Percentiles rank a stretch among this genome's conserved stretches.
Evolutionary conservation across 768 basidiomycete genomes (phyloP).

Genomic region (Lactarius hengduanensis): DNA sequence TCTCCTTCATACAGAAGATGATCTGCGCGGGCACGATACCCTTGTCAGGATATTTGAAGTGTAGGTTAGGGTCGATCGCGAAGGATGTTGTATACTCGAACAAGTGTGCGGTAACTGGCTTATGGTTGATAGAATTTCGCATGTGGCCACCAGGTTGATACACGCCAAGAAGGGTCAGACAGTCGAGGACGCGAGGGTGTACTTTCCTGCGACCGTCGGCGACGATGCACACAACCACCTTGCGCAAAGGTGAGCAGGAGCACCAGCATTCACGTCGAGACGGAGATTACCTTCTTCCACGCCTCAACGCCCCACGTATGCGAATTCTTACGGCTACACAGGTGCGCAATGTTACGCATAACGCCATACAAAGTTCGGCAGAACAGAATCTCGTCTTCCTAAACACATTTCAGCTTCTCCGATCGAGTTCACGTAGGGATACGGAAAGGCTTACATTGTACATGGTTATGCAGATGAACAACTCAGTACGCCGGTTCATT

Average conservation of each 20-base stretch:
- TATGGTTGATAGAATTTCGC: conserved; percentile 66
- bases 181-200: conserved; percentile 83
- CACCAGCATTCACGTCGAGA: neutral
- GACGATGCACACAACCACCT: conserved; percentile 92
- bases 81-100: conserved; percentile 90
- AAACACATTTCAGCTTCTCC: conserved; percentile 17
- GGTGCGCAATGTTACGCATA: conserved; percentile 81
- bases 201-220: conserved; percentile 83
- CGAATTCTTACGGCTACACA: conserved; percentile 82
- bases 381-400: conserved; percentile 91
- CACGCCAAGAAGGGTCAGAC: conserved; percentile 88
- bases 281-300: conserved; percentile 79
- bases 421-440: conserved; percentile 3
- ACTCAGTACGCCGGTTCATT: conserved; percentile 74
- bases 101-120: conserved; percentile 68
- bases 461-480: conserved; percentile 96
- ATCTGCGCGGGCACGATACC: conserved; percentile 95
- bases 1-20: conserved; percentile 88
- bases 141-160: conserved; percentile 73
- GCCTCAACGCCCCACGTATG: conserved; percentile 95
- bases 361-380: conserved; percentile 93
- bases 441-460: conserved; percentile 72
- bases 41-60: conserved; percentile 87
- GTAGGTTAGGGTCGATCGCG: conserved; percentile 72
- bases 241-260: neutral